A percentile compares a stretch with the other conserved stretches of the same genome.
These are phyloP conservation scores for Porodaedalea pini DNA, from an alignment of 1,284 basidiomycete genomes.

Conservation along the genomic window DNA sequence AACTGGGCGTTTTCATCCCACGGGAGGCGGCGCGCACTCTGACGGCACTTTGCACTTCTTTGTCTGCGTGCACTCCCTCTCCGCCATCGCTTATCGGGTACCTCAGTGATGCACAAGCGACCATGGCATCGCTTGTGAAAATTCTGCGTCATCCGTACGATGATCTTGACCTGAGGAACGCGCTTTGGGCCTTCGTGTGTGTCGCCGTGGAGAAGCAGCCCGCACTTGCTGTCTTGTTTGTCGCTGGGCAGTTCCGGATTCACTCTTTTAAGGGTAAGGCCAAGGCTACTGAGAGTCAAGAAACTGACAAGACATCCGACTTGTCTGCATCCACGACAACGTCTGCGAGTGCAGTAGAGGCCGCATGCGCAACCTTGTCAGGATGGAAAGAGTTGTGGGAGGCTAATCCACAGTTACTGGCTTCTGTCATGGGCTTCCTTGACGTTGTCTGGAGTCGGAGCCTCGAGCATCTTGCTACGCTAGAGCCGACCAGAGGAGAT, in stretches of 20 bases:
- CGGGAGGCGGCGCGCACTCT: slow-evolving; percentile 64
- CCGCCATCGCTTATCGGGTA: slow-evolving; percentile 70
- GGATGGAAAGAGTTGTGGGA: slow-evolving; percentile 75
- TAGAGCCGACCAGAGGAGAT: slow-evolving; percentile 56
- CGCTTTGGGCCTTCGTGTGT: slow-evolving; percentile 82
- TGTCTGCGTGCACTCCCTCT: slow-evolving; percentile 55
- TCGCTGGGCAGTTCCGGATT: slow-evolving; percentile 66
- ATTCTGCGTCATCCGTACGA: slow-evolving; percentile 71
- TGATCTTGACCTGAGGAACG: slow-evolving; percentile 62
- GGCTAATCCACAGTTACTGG: slow-evolving; percentile 71
- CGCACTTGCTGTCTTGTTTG: slow-evolving; percentile 79
- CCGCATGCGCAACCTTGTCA: slow-evolving; percentile 62
- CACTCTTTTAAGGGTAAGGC: slow-evolving; percentile 37
- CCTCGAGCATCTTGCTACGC: slow-evolving; percentile 63
- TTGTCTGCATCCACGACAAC: slow-evolving; percentile 30
- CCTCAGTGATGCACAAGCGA: slow-evolving; percentile 66
- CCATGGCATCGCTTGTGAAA: slow-evolving; percentile 56
- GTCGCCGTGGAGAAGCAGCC: slow-evolving; percentile 85
- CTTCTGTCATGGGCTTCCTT: slow-evolving; percentile 75
- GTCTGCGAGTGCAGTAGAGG: slow-evolving; percentile 51
- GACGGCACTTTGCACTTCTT: slow-evolving; percentile 60
- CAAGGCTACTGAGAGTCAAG: slow-evolving; percentile 33
- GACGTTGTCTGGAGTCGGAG: slow-evolving; percentile 82
- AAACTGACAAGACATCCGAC: slow-evolving; percentile 25
- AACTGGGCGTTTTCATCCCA: slow-evolving; percentile 54